Evolutionary conservation across 192 early-diverging fungal genomes (phyloP).

Genomic region (Neocallimastix lanati): DNA sequence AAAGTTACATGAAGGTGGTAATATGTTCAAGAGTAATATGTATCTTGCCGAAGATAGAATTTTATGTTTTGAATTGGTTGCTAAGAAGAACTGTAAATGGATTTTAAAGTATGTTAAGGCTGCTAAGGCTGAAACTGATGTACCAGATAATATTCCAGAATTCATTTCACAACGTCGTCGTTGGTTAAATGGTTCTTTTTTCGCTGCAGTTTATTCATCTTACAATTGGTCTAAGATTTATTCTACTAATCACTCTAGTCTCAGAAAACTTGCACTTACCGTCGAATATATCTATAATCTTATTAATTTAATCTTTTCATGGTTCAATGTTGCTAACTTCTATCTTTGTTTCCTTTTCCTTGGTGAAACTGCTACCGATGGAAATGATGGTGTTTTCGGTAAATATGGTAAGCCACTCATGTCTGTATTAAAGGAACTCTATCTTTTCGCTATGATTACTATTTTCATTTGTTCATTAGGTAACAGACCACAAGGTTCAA

Average conservation of each 20-base stretch:
- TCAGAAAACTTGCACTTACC: conserved; percentile 40
- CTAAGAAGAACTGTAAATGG: conserved; percentile 48
- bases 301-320: conserved; percentile 40
- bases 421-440: not conserved
- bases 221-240: conserved; percentile 41
- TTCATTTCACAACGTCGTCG: conserved; percentile 80
- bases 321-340: conserved; percentile 25
- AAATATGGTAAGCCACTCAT: not conserved
- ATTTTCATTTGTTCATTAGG: conserved; percentile 43
- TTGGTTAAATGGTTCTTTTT: conserved; percentile 70
- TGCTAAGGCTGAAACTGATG: conserved; percentile 72
- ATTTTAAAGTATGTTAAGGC: conserved; percentile 47
- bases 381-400: not conserved
- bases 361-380: conserved; percentile 20
- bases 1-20: conserved; percentile 27
- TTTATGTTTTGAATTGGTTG: conserved; percentile 58
- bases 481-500: conserved; percentile 87
- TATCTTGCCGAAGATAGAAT: conserved; percentile 52
- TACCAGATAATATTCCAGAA: conserved; percentile 72
- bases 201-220: conserved; percentile 56
- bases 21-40: conserved; percentile 10
- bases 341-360: conserved; percentile 41
- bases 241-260: conserved; percentile 36
- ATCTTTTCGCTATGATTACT: not conserved
- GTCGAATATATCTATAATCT: conserved; percentile 49